Percentiles rank a stretch among this genome's conserved stretches.
phyloP scores from a whole-genome alignment of 1,139 yeast genomes.

The Hansenula lynferdii region DNA sequence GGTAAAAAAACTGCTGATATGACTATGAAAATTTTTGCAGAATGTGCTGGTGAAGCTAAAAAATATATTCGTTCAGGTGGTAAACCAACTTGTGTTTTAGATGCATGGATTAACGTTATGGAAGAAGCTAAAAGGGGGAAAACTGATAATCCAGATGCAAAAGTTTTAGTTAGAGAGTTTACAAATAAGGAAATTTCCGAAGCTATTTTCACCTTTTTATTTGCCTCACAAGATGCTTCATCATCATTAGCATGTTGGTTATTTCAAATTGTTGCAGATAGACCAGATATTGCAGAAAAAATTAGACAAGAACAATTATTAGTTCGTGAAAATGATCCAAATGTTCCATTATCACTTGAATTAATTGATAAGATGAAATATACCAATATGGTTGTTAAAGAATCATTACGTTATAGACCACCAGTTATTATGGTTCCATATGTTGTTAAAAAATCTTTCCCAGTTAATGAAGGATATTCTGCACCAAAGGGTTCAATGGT shows the following conservation, averaged over 20 bases:
- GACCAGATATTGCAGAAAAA: constrained; percentile 83
- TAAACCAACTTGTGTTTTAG: constrained; percentile 83
- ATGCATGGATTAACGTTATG: constrained; percentile 90
- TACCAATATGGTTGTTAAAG: constrained; percentile 87
- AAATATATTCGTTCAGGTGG: constrained; percentile 75
- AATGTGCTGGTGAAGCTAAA: constrained; percentile 85
- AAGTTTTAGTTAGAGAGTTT: constrained; percentile 73
- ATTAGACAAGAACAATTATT: constrained; percentile 87
- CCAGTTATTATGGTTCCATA: constrained; percentile 98
- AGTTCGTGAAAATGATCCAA: constrained; percentile 75
- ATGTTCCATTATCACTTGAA: constrained; percentile 55
- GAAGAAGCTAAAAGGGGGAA: constrained; percentile 58
- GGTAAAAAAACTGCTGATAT: constrained; percentile 91
- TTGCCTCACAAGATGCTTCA: constrained; percentile 97
- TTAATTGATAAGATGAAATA: constrained; percentile 82
- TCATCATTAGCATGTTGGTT: constrained; percentile 98
- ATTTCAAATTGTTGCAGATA: constrained; percentile 91
- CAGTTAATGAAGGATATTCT: constrained; percentile 75
- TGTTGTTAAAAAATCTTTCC: constrained; percentile 80
- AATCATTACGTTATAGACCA: constrained; percentile 90
- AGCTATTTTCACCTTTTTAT: constrained; percentile 91
- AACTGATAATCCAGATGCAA: constrained; percentile 34
- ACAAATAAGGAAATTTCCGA: constrained; percentile 90
- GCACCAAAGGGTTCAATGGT: constrained; percentile 98
- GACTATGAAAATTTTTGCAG: constrained; percentile 87